These are phyloP conservation scores for Parasitella parasitica DNA, from an alignment of 371 early-diverging fungal genomes.

Conservation along the genomic window DNA sequence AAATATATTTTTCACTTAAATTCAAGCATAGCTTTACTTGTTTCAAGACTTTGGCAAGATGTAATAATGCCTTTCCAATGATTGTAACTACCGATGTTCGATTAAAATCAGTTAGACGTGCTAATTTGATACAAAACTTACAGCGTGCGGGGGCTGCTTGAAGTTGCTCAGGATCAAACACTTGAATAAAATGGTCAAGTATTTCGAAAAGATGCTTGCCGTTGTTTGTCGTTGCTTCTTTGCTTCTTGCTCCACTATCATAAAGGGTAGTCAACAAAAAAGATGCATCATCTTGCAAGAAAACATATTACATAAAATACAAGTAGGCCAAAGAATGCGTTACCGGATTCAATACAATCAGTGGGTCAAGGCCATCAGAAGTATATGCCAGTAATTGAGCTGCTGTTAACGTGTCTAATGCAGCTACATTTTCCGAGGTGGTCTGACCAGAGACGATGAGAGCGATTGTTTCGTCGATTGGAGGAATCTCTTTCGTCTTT, in stretches of 20 bases:
- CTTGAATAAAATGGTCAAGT: constrained; percentile 42
- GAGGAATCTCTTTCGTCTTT: not conserved
- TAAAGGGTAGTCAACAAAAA: not conserved
- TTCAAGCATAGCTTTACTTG: constrained; percentile 19
- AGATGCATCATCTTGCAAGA: too few relatives aligned
- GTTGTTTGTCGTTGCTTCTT: constrained; percentile 22
- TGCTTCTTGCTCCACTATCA: constrained; percentile 31
- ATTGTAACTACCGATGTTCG: constrained; percentile 27
- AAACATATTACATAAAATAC: constrained; percentile 54
- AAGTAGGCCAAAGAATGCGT: constrained; percentile 58
- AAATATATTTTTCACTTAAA: too few relatives aligned
- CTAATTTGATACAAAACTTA: constrained; percentile 13
- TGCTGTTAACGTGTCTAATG: constrained; percentile 35
- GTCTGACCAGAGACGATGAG: constrained; percentile 29
- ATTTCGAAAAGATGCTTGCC: constrained; percentile 33
- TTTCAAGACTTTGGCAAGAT: constrained; percentile 31
- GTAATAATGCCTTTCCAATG: constrained; percentile 48
- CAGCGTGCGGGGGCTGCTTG: constrained; percentile 43
- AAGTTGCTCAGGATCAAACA: constrained; percentile 49
- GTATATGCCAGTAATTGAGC: constrained; percentile 33
- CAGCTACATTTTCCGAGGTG: constrained; percentile 14
- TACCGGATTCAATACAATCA: constrained; percentile 56
- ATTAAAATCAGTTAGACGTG: not conserved
- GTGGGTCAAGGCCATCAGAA: constrained; percentile 52
- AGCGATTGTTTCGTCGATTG: constrained; percentile 47